A percentile compares a stretch with the other conserved stretches of the same genome.
These are phyloP conservation scores for Citrullus colocynthis DNA, from an alignment of 306 rosid genomes.

Conservation along the genomic window DNA sequence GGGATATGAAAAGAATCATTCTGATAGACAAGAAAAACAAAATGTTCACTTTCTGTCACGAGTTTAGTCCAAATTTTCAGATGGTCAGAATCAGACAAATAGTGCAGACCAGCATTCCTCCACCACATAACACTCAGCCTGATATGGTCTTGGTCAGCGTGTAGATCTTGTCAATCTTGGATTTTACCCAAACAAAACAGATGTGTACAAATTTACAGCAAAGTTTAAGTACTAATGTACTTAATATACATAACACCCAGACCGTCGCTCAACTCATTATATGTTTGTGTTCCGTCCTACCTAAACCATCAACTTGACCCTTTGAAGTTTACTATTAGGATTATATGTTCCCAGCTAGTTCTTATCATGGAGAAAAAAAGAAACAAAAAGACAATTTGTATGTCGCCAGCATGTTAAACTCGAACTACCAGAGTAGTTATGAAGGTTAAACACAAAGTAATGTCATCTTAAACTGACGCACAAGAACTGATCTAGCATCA, in stretches of 20 bases:
- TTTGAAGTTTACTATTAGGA: not conserved
- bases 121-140: conserved; percentile 7
- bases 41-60: not conserved
- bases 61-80: conserved; percentile 6
- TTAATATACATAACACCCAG: not conserved
- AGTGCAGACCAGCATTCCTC: conserved; percentile 6
- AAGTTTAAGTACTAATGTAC: not conserved
- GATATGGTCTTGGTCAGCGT: not conserved
- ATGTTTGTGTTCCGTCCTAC: not conserved
- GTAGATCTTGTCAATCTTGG: conserved; percentile 4
- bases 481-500: not conserved
- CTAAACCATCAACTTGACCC: not conserved
- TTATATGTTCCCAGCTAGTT: not conserved
- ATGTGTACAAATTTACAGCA: not conserved
- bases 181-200: conserved; percentile 11
- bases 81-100: conserved; percentile 7
- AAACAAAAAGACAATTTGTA: not conserved
- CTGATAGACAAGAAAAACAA: not conserved
- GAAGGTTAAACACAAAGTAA: not conserved
- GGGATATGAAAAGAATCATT: conserved; percentile 7
- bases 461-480: not conserved
- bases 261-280: not conserved
- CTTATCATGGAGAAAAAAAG: not conserved
- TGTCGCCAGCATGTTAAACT: not conserved
- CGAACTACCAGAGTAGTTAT: not conserved